phyloP scores from a whole-genome alignment of 2,329 filamentous ascomycete species.

The Cryphonectria japonica region DNA sequence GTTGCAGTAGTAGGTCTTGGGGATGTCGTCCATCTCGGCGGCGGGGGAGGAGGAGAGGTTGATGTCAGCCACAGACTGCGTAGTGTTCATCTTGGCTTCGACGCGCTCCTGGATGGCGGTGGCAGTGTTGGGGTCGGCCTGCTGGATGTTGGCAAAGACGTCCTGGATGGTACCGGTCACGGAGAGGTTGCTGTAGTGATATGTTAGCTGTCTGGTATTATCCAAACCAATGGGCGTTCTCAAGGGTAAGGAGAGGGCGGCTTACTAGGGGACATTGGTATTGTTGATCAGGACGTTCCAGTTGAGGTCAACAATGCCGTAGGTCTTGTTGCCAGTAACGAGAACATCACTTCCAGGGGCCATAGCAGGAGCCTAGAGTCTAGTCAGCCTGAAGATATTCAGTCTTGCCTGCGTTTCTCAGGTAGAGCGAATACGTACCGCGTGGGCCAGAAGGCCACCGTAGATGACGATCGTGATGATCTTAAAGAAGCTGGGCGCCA shows the following conservation, averaged over 20 bases:
- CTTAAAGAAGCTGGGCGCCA: not conserved
- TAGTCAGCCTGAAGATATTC: not conserved
- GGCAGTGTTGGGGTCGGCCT: slow-evolving; percentile 2
- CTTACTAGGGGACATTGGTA: not conserved
- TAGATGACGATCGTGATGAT: not conserved
- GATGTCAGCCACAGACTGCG: not conserved
- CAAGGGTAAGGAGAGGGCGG: not conserved
- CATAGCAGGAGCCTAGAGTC: not conserved
- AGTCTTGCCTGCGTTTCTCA: not conserved
- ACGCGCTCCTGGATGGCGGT: slow-evolving; percentile 22
- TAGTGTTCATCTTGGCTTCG: not conserved
- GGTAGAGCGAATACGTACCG: not conserved
- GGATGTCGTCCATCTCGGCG: not conserved
- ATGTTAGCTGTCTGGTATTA: not conserved
- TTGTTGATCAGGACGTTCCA: slow-evolving; percentile 4
- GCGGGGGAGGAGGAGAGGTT: not conserved
- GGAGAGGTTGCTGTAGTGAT: not conserved
- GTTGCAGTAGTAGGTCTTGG: not conserved
- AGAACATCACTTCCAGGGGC: not conserved
- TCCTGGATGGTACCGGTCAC: slow-evolving; percentile 6
- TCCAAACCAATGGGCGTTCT: not conserved
- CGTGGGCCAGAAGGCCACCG: not conserved
- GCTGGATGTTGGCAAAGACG: not conserved
- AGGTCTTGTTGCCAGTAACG: slow-evolving; percentile 1
- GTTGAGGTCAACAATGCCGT: not conserved